phyloP scores from a whole-genome alignment of 1,284 basidiomycete species.

The Agroathelia rolfsii region DNA sequence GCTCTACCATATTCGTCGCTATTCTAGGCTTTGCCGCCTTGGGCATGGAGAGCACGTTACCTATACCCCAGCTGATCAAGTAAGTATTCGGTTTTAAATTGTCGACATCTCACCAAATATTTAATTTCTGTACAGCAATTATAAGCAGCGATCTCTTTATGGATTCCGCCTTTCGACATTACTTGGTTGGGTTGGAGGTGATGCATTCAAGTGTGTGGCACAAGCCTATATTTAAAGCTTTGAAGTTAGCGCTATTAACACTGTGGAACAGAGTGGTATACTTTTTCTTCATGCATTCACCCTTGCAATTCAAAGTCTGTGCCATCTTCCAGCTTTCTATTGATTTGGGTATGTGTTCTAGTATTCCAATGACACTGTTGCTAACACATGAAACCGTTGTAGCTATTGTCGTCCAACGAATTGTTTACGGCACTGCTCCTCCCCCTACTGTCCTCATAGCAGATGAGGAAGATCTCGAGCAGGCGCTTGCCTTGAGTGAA shows the following conservation, averaged over 20 bases:
- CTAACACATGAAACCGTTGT: slow-evolving; percentile 10
- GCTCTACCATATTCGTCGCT: slow-evolving; percentile 50
- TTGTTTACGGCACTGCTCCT: slow-evolving; percentile 58
- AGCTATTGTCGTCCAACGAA: slow-evolving; percentile 64
- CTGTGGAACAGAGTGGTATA: slow-evolving; percentile 66
- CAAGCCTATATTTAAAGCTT: slow-evolving; percentile 9
- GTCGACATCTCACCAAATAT: slow-evolving; percentile 12
- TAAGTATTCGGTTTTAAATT: slow-evolving; percentile 20
- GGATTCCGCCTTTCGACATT: slow-evolving; percentile 79
- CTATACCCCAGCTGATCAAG: slow-evolving; percentile 73
- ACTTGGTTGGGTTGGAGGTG: slow-evolving; percentile 74
- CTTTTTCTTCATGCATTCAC: slow-evolving; percentile 63
- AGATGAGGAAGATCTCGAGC: slow-evolving; percentile 66
- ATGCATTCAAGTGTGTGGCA: slow-evolving; percentile 63
- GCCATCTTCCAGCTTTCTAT: slow-evolving; percentile 73
- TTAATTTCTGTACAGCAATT: slow-evolving; percentile 46
- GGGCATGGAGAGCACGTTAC: slow-evolving; percentile 75
- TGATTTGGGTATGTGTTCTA: slow-evolving; percentile 48
- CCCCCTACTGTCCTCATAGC: slow-evolving; percentile 37
- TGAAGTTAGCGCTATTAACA: slow-evolving; percentile 11
- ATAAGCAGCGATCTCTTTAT: slow-evolving; percentile 67
- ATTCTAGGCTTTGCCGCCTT: slow-evolving; percentile 71
- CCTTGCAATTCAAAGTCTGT: slow-evolving; percentile 72
- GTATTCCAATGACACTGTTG: slow-evolving; percentile 8
- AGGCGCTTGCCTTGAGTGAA: slow-evolving; percentile 53